These are phyloP conservation scores for Leonotis leonurus DNA, from an alignment of 257 asterid species.

Conservation along the genomic window DNA sequence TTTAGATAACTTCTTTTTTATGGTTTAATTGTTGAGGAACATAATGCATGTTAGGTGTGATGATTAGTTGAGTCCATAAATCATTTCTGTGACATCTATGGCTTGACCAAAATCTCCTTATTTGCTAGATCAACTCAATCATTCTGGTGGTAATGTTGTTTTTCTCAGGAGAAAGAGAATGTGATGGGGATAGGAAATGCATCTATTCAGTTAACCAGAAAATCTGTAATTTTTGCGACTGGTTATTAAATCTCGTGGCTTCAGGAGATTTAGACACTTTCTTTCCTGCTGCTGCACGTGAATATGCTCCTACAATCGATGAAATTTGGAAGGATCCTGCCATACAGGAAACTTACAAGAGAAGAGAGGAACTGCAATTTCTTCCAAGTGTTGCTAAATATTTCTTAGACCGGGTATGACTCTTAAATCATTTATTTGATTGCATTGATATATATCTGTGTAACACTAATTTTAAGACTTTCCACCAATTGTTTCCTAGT, in stretches of 20 bases:
- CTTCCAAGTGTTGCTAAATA: constrained; percentile 59
- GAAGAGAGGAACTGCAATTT: constrained; percentile 39
- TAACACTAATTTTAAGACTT: too few species aligned
- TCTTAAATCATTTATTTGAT: too few species aligned
- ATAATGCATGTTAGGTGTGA: too few species aligned
- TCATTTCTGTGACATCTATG: too few species aligned
- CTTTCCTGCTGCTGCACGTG: constrained; percentile 52
- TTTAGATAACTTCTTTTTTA: too few species aligned
- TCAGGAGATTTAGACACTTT: constrained; percentile 37
- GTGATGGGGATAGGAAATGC: constrained; percentile 30
- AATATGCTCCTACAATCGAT: constrained; percentile 42
- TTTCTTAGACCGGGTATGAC: constrained; percentile 57
- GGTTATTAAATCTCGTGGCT: constrained; percentile 45
- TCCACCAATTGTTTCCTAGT: too few species aligned
- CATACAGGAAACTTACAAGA: constrained; percentile 64
- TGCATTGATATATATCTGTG: too few species aligned
- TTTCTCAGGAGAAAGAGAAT: constrained; percentile 25
- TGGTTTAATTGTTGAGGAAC: background rate
- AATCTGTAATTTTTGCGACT: constrained; percentile 39
- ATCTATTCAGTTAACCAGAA: constrained; percentile 44
- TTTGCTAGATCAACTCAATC: background rate
- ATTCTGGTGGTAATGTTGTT: background rate
- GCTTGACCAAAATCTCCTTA: background rate
- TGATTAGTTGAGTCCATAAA: too few species aligned
- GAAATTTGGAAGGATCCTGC: constrained; percentile 75